phyloP scores from a whole-genome alignment of 2,329 filamentous ascomycete genomes.

The Bipolaris sorokiniana region DNA sequence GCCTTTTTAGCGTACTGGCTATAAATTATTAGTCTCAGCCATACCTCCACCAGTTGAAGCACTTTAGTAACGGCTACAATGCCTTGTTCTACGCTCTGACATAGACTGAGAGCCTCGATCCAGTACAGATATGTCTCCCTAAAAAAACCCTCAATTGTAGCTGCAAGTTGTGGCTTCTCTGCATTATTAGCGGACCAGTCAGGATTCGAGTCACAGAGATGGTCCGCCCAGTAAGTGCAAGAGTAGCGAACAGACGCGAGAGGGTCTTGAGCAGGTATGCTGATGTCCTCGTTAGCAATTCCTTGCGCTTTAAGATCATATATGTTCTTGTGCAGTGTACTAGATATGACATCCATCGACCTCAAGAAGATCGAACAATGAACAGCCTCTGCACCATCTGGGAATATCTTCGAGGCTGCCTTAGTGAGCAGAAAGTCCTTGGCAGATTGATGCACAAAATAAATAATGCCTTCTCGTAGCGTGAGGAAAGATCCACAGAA shows the following conservation, averaged over 20 bases:
- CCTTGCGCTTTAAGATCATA: not conserved
- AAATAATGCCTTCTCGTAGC: not conserved
- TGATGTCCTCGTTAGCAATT: not conserved
- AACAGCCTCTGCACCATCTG: constrained; percentile 14
- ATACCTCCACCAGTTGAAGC: not conserved
- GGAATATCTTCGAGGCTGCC: not conserved
- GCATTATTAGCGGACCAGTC: not conserved
- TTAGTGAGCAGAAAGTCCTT: constrained; percentile 48
- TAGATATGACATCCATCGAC: not conserved
- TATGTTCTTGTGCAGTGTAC: not conserved
- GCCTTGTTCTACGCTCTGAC: constrained; percentile 18
- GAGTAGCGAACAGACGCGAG: constrained; percentile 31
- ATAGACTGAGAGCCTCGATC: constrained; percentile 26
- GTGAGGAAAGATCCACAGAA: constrained; percentile 47
- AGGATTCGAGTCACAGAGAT: constrained; percentile 31
- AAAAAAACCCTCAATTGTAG: not conserved
- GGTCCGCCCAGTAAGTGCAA: constrained; percentile 45
- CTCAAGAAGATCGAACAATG: not conserved
- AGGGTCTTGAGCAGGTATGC: constrained; percentile 19
- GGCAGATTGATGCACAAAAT: not conserved
- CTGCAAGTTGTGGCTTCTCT: not conserved
- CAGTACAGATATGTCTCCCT: not conserved
- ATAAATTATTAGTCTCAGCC: not conserved
- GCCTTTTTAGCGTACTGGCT: not conserved
- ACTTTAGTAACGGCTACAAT: constrained; percentile 13